A percentile compares a stretch with the other conserved stretches of the same genome.
phyloP scores from a whole-genome alignment of 768 basidiomycete genomes.

The Lactarius psammicola region DNA sequence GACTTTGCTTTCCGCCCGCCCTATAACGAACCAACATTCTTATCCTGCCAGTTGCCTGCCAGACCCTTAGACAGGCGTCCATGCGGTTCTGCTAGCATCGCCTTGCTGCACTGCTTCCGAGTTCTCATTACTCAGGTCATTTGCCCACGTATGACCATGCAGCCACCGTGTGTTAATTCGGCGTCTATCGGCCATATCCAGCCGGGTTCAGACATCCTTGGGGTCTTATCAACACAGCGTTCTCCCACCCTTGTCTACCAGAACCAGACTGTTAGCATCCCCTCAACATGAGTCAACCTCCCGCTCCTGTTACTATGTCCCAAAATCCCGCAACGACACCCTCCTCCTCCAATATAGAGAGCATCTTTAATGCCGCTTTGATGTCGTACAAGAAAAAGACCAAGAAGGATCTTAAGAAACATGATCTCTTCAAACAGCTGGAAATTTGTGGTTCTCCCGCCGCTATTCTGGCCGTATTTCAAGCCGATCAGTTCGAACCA shows the following conservation, averaged over 20 bases:
- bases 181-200: neutral
- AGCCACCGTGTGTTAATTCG: neutral
- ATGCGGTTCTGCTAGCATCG: too few relatives aligned
- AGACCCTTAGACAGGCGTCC: too few relatives aligned
- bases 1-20: too few relatives aligned
- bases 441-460: neutral
- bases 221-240: neutral
- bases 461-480: neutral
- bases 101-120: neutral
- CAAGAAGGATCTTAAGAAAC: neutral
- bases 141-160: neutral
- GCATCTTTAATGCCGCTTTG: neutral
- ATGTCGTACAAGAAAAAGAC: neutral
- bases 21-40: too few relatives aligned
- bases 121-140: neutral
- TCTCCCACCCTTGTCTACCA: neutral
- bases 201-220: neutral
- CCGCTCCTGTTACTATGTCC: neutral
- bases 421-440: neutral
- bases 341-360: neutral
- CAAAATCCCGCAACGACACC: neutral
- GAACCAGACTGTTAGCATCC: too few relatives aligned
- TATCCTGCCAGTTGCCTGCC: too few relatives aligned
- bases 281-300: neutral
- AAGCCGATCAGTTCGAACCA: neutral